Percentiles rank a stretch among this genome's conserved stretches.
Conservation (phyloP, 192 early-diverging fungal genomes). For the Piromyces finnis region DNA sequence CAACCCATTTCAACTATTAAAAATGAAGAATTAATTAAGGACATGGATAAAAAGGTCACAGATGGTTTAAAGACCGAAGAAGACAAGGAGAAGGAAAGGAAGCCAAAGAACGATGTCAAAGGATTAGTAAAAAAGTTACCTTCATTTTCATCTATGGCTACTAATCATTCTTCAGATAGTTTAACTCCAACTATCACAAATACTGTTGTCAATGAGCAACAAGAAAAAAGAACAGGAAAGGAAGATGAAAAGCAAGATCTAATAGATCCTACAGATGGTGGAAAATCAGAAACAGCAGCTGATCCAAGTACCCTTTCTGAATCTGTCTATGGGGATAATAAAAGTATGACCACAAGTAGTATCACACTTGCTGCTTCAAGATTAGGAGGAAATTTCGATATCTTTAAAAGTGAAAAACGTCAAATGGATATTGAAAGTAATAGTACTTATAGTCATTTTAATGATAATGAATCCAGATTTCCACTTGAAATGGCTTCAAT, state of each 20-base stretch:
- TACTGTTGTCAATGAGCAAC: neutral
- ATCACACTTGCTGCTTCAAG: neutral
- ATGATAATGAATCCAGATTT: neutral
- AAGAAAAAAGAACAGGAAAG: neutral
- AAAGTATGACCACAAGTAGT: neutral
- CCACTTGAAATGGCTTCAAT: neutral
- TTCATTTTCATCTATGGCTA: neutral
- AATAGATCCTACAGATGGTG: too few species aligned
- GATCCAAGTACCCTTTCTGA: neutral
- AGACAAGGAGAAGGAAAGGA: too few species aligned
- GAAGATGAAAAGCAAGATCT: too few species aligned
- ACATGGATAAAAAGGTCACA: too few species aligned
- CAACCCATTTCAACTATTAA: too few species aligned
- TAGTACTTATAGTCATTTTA: neutral
- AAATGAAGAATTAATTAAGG: too few species aligned
- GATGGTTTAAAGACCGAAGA: too few species aligned
- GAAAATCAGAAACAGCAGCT: neutral
- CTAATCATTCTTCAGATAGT: neutral
- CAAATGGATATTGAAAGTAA: neutral
- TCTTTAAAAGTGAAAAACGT: neutral
- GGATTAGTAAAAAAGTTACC: neutral
- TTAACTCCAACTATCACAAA: neutral
- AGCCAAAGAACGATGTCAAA: too few species aligned
- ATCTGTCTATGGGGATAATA: neutral
- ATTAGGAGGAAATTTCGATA: neutral